phyloP scores from a whole-genome alignment of 2,329 filamentous ascomycete species.

The Alternaria infectoria region DNA sequence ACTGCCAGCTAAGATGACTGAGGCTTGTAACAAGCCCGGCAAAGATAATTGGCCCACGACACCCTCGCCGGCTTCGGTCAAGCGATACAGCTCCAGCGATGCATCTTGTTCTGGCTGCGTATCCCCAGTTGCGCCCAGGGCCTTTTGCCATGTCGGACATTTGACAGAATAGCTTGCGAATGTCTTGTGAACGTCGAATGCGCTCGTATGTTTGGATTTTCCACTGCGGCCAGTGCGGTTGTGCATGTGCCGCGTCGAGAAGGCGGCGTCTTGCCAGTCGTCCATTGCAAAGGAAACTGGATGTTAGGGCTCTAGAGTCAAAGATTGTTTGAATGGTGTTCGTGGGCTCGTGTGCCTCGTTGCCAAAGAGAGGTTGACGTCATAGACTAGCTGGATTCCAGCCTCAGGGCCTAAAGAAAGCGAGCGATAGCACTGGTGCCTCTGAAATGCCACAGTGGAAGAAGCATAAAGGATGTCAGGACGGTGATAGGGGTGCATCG shows the following conservation, averaged over 20 bases:
- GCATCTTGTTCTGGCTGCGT: conserved; percentile 9
- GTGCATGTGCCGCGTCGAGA: conserved; percentile 34
- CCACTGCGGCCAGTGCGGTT: conserved; percentile 19
- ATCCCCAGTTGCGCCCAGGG: background rate
- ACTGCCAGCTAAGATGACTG: conserved; percentile 27
- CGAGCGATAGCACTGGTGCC: background rate
- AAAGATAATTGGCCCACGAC: conserved; percentile 26
- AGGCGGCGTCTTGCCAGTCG: conserved; percentile 34
- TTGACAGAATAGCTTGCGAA: conserved; percentile 32
- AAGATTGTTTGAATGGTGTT: background rate
- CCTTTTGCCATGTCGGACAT: conserved; percentile 27
- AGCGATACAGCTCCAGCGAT: conserved; percentile 25
- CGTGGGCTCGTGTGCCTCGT: background rate
- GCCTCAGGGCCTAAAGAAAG: background rate
- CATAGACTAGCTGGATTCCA: background rate
- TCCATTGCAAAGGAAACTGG: background rate
- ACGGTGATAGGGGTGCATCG: background rate
- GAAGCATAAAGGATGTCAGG: background rate
- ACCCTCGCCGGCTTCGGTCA: conserved; percentile 26
- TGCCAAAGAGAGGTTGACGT: background rate
- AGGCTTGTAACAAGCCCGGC: conserved; percentile 19
- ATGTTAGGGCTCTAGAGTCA: background rate
- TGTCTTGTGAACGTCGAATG: conserved; percentile 31
- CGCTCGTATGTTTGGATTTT: conserved; percentile 16
- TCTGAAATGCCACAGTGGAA: background rate